Conservation (phyloP, 1,139 yeast genomes). For the Geotrichum klebahnii region DNA sequence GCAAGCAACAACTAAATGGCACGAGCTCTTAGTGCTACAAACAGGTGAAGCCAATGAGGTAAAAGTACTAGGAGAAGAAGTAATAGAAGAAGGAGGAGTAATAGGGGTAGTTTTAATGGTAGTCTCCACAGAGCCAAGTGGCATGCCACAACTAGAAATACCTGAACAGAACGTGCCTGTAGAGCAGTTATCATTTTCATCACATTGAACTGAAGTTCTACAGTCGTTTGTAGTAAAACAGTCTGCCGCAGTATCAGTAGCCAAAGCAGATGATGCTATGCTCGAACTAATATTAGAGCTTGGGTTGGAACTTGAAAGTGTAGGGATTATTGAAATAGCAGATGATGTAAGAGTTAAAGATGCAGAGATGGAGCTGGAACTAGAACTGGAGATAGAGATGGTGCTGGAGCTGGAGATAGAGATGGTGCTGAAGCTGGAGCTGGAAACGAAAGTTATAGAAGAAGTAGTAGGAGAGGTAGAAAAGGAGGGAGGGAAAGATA, state of each 20-base stretch:
- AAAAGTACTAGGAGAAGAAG: not conserved
- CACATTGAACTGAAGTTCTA: constrained; percentile 2
- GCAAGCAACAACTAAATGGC: constrained; percentile 8
- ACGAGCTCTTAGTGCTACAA: constrained; percentile 6
- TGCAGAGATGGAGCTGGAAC: too few species aligned
- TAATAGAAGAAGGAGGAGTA: not conserved
- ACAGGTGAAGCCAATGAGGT: not conserved
- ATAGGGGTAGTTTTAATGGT: not conserved
- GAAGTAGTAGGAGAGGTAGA: not conserved
- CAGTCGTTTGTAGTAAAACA: constrained; percentile 1
- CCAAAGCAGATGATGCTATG: not conserved
- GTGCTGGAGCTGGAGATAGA: not conserved
- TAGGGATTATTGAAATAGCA: too few species aligned
- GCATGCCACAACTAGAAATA: not conserved
- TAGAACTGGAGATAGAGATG: not conserved
- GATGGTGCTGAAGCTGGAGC: not conserved
- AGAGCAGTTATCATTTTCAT: constrained; percentile 5
- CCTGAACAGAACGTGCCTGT: constrained; percentile 7
- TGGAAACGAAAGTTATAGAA: not conserved
- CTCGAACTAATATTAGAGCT: not conserved
- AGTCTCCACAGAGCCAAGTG: not conserved
- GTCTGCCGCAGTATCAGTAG: not conserved
- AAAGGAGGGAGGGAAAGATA: too few species aligned
- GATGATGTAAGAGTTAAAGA: too few species aligned
- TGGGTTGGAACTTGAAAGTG: not conserved